A percentile compares a stretch with the other conserved stretches of the same genome.
phyloP scores from a whole-genome alignment of 2,329 filamentous ascomycete species.

The Penicillium freii region DNA sequence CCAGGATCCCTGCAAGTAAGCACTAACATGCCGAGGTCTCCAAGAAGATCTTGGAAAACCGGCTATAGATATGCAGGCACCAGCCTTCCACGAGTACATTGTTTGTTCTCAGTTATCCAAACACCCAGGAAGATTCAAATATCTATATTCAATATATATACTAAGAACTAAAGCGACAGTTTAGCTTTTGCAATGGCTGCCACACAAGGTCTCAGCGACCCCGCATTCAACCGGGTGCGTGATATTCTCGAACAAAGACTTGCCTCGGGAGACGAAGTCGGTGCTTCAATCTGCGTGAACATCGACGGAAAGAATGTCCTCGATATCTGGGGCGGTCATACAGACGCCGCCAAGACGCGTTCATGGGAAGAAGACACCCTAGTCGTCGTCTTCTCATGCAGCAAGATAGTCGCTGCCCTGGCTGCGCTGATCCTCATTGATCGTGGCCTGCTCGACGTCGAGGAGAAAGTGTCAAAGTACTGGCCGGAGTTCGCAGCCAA shows the following conservation, averaged over 20 bases:
- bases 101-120: not conserved
- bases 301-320: slow-evolving; percentile 51
- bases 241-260: slow-evolving; percentile 38
- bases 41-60: not conserved
- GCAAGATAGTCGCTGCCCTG: slow-evolving; percentile 28
- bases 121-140: not conserved
- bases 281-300: slow-evolving; percentile 44
- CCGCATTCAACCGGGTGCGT: slow-evolving; percentile 38
- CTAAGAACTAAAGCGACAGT: not conserved
- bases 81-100: not conserved
- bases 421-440: slow-evolving; percentile 28
- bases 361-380: slow-evolving; percentile 39
- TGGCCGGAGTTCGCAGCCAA: slow-evolving; percentile 36
- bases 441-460: slow-evolving; percentile 25
- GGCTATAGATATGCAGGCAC: not conserved
- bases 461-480: slow-evolving; percentile 30
- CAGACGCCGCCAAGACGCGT: slow-evolving; percentile 30
- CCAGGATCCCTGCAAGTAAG: not conserved
- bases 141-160: not conserved
- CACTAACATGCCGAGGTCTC: not conserved
- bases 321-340: slow-evolving; percentile 43
- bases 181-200: slow-evolving; percentile 16
- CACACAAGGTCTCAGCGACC: slow-evolving; percentile 40
- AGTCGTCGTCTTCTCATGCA: slow-evolving; percentile 27
- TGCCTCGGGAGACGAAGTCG: slow-evolving; percentile 43